Evolutionary conservation across 179 eudicot genomes (phyloP).

Genomic region (Gypsophila paniculata): DNA sequence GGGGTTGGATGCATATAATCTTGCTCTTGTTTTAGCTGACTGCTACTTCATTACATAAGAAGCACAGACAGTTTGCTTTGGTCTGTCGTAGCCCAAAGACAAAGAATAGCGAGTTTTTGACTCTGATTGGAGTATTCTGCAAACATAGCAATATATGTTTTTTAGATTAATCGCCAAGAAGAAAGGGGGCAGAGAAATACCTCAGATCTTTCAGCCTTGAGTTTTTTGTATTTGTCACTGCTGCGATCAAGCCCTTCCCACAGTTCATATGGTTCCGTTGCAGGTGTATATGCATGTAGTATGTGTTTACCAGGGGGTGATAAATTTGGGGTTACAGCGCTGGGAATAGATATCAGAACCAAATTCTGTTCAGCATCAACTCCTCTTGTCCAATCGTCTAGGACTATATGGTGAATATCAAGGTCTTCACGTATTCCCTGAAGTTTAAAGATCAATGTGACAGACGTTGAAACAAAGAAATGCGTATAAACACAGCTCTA

Average conservation of each 20-base stretch:
- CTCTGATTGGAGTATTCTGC: background rate
- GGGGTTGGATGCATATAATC: too few species aligned
- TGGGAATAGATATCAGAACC: slow-evolving; percentile 84
- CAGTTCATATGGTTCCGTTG: slow-evolving; percentile 79
- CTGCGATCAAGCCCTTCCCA: slow-evolving; percentile 94
- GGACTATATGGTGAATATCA: slow-evolving; percentile 91
- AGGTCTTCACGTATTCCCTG: slow-evolving; percentile 76
- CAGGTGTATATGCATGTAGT: slow-evolving; percentile 86
- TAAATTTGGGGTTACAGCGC: slow-evolving; percentile 72
- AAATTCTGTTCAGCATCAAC: slow-evolving; percentile 98
- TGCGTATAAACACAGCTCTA: background rate
- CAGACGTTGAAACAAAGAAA: background rate
- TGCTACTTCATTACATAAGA: too few species aligned
- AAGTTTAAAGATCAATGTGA: slow-evolving; percentile 4
- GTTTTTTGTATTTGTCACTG: slow-evolving; percentile 71
- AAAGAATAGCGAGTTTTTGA: background rate
- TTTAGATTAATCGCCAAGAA: background rate
- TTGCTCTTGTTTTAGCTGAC: too few species aligned
- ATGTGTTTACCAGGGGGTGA: slow-evolving; percentile 94
- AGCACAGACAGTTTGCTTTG: too few species aligned
- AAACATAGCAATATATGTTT: background rate
- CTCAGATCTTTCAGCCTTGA: slow-evolving; percentile 90
- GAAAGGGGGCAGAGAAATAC: slow-evolving; percentile 28
- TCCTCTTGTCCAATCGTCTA: slow-evolving; percentile 88
- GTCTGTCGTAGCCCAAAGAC: too few species aligned